phyloP scores from a whole-genome alignment of 768 basidiomycete genomes.

The Suillus paluster region DNA sequence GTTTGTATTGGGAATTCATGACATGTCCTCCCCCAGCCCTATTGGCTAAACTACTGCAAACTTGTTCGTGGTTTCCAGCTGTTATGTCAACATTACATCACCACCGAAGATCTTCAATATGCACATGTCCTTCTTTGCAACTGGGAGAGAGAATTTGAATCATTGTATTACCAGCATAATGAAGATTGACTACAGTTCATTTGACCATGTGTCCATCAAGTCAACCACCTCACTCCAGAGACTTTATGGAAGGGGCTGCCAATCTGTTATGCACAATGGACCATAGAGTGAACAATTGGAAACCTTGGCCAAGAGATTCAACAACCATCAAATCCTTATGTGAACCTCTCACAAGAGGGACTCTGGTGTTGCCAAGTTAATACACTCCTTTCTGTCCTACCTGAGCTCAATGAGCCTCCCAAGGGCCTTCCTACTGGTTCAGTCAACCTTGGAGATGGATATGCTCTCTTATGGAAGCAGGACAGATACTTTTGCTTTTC shows the following conservation, averaged over 20 bases:
- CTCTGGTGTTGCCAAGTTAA: slow-evolving; percentile 22
- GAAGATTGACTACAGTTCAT: slow-evolving; percentile 37
- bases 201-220: slow-evolving; percentile 31
- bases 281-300: slow-evolving; percentile 30
- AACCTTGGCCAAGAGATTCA: slow-evolving; percentile 28
- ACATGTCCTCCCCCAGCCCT: slow-evolving; percentile 16
- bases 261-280: slow-evolving; percentile 29
- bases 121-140: slow-evolving; percentile 20
- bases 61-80: slow-evolving; percentile 24
- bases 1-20: too few relatives aligned
- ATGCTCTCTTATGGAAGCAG: neutral
- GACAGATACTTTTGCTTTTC: neutral
- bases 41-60: slow-evolving; percentile 27
- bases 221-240: slow-evolving; percentile 27
- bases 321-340: slow-evolving; percentile 26
- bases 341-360: slow-evolving; percentile 30
- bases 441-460: neutral
- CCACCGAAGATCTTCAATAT: slow-evolving; percentile 12
- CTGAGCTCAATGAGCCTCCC: slow-evolving; percentile 11
- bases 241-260: slow-evolving; percentile 24
- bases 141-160: slow-evolving; percentile 33
- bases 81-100: slow-evolving; percentile 22
- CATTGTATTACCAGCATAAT: slow-evolving; percentile 27
- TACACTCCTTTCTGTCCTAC: slow-evolving; percentile 11
- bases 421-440: neutral